Conservation (phyloP, 805 yeast genomes). For the Candida nemodendra region DNA sequence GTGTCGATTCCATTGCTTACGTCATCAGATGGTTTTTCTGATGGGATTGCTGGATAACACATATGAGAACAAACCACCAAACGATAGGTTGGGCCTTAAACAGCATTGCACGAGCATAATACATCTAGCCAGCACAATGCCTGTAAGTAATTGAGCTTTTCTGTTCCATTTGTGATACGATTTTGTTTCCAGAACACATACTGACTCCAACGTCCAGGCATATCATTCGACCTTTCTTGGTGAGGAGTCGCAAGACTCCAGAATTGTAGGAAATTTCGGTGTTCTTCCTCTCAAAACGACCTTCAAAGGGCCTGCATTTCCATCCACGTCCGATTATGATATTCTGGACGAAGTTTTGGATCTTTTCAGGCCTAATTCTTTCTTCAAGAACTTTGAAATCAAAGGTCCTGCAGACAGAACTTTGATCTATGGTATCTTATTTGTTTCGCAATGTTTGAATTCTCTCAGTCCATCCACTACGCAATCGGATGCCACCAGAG, state of each 20-base stretch:
- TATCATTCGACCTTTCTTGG: conserved; percentile 77
- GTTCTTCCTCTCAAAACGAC: conserved; percentile 82
- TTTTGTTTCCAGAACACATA: no score
- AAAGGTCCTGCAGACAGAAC: conserved; percentile 93
- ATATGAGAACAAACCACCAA: no score
- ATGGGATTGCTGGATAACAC: no score
- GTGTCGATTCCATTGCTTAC: no score
- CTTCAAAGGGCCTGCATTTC: conserved; percentile 90
- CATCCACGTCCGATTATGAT: conserved; percentile 75
- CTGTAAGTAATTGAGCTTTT: no score
- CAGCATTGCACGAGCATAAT: no score
- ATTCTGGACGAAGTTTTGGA: conserved; percentile 89
- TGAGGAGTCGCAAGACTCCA: conserved; percentile 54
- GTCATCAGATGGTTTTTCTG: no score
- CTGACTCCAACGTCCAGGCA: conserved; percentile 39
- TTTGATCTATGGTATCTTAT: conserved; percentile 89
- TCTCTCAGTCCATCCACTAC: conserved; percentile 50
- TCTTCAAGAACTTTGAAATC: conserved; percentile 95
- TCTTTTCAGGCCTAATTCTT: conserved; percentile 91
- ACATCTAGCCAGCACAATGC: no score
- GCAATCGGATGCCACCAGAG: conserved; percentile 58
- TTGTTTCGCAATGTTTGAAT: conserved; percentile 79
- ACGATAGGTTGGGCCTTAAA: no score
- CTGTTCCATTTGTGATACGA: no score
- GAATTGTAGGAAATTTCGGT: conserved; percentile 76